Conservation (phyloP, 2,329 filamentous ascomycete genomes). For the Pestalotiopsis sp. region DNA sequence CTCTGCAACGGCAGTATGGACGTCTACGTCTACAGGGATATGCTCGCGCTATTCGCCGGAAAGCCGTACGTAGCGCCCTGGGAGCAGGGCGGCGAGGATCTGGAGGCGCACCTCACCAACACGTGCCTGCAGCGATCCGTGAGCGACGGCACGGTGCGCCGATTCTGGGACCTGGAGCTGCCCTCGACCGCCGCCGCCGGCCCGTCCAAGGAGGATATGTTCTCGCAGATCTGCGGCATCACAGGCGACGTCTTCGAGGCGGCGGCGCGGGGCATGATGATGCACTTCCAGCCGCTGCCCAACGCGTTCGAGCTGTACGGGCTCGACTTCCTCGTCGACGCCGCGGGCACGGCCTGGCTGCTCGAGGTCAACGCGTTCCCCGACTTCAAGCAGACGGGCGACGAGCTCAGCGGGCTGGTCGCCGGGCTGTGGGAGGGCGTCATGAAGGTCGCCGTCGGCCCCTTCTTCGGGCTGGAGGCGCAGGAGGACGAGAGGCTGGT, state of each 20-base stretch:
- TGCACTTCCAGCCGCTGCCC: conserved; percentile 88
- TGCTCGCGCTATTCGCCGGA: conserved; percentile 91
- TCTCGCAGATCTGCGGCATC: conserved; percentile 71
- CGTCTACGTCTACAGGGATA: conserved; percentile 84
- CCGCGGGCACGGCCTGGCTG: conserved; percentile 67
- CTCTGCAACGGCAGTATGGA: conserved; percentile 77
- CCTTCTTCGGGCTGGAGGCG: conserved; percentile 62
- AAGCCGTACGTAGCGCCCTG: conserved; percentile 71
- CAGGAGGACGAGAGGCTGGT: conserved; percentile 18
- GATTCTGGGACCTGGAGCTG: conserved; percentile 71
- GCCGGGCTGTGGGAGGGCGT: conserved; percentile 77
- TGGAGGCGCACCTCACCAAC: conserved; percentile 87
- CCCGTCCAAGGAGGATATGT: conserved; percentile 62
- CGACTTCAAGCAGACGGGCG: conserved; percentile 91
- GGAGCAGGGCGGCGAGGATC: conserved; percentile 46
- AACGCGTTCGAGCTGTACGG: conserved; percentile 94
- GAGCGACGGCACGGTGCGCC: conserved; percentile 67
- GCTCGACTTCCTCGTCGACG: conserved; percentile 85
- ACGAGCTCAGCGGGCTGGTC: conserved; percentile 72
- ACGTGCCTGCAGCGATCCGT: conserved; percentile 80
- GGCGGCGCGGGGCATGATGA: conserved; percentile 78
- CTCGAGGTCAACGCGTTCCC: conserved; percentile 96
- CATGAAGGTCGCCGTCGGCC: conserved; percentile 65
- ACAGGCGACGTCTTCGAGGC: conserved; percentile 85
- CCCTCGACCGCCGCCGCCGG: conserved; percentile 22